phyloP scores from a whole-genome alignment of 768 basidiomycete genomes.

The Cystofilobasidium macerans region DNA sequence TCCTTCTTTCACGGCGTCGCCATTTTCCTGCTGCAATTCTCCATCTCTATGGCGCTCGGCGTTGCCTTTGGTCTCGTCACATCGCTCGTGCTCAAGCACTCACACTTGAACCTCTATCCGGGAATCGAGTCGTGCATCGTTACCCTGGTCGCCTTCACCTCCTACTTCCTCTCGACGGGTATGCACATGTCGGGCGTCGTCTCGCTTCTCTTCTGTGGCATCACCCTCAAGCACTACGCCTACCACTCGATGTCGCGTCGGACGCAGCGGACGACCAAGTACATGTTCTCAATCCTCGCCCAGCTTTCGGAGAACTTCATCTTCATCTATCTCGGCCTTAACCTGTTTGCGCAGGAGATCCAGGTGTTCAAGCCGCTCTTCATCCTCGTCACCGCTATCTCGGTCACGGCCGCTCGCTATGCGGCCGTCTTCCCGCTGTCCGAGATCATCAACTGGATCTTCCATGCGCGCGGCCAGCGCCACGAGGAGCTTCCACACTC shows the following conservation, averaged over 20 bases:
- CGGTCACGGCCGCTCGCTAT: conserved; percentile 89
- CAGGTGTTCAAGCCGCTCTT: conserved; percentile 86
- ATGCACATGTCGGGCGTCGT: conserved; percentile 86
- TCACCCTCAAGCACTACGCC: conserved; percentile 99
- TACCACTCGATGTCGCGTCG: conserved; percentile 97
- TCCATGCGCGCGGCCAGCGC: conserved; percentile 62
- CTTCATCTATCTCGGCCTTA: conserved; percentile 95
- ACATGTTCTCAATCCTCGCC: conserved; percentile 87
- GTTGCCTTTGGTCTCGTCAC: conserved; percentile 81
- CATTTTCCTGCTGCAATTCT: conserved; percentile 92
- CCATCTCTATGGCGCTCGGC: conserved; percentile 85
- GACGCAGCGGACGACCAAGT: conserved; percentile 87
- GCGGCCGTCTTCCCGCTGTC: conserved; percentile 91
- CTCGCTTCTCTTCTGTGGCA: conserved; percentile 93
- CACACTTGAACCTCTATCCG: conserved; percentile 63
- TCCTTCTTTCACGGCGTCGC: conserved; percentile 95
- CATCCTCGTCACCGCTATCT: conserved; percentile 76
- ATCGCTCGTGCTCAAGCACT: conserved; percentile 89
- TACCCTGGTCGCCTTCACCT: conserved; percentile 85
- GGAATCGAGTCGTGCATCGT: conserved; percentile 95
- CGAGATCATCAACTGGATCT: conserved; percentile 87
- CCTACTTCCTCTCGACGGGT: conserved; percentile 98
- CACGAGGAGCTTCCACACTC: conserved; percentile 88
- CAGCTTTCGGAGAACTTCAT: conserved; percentile 97
- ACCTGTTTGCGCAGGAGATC: conserved; percentile 69